Conservation (phyloP, 83 land plant species). For the Isoetes engelmannii region DNA sequence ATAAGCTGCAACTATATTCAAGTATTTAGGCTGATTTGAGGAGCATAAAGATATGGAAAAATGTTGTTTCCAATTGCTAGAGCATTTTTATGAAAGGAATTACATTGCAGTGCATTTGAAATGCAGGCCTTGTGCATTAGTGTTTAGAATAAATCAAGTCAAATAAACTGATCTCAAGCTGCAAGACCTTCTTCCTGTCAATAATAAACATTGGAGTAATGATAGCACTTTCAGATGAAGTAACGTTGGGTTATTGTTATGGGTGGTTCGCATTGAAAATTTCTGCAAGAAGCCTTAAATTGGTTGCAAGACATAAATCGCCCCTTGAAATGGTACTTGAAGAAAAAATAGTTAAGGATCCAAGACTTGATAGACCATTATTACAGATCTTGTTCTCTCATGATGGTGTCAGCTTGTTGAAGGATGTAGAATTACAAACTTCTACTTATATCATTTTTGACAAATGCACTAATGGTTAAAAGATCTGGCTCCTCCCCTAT, state of each 20-base stretch:
- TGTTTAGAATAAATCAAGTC: too few relatives aligned
- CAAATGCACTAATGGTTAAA: slow-evolving; percentile 35
- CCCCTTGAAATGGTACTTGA: slow-evolving; percentile 54
- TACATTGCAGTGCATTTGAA: too few relatives aligned
- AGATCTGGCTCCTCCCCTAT: slow-evolving; percentile 45
- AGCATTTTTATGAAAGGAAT: too few relatives aligned
- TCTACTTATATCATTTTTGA: slow-evolving; percentile 55
- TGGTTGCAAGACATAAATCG: slow-evolving; percentile 51
- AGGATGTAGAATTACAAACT: slow-evolving; percentile 42
- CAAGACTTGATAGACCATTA: slow-evolving; percentile 29
- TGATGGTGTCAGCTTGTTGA: slow-evolving; percentile 45
- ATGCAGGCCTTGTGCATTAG: too few relatives aligned
- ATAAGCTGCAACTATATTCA: too few relatives aligned
- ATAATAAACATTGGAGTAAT: too few relatives aligned
- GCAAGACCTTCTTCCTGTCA: too few relatives aligned
- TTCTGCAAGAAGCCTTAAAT: slow-evolving; percentile 54
- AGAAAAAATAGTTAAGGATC: slow-evolving; percentile 43
- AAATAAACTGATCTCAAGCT: too few relatives aligned
- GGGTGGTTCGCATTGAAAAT: slow-evolving; percentile 49
- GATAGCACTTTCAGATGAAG: slow-evolving; percentile 19
- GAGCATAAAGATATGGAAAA: too few relatives aligned
- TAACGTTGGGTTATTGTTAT: slow-evolving; percentile 27
- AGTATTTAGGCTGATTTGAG: too few relatives aligned
- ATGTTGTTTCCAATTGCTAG: too few relatives aligned
- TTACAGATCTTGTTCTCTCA: slow-evolving; percentile 45